Evolutionary conservation across 2,329 filamentous ascomycete species (phyloP).

Genomic region (Colletotrichum orchidophilum): DNA sequence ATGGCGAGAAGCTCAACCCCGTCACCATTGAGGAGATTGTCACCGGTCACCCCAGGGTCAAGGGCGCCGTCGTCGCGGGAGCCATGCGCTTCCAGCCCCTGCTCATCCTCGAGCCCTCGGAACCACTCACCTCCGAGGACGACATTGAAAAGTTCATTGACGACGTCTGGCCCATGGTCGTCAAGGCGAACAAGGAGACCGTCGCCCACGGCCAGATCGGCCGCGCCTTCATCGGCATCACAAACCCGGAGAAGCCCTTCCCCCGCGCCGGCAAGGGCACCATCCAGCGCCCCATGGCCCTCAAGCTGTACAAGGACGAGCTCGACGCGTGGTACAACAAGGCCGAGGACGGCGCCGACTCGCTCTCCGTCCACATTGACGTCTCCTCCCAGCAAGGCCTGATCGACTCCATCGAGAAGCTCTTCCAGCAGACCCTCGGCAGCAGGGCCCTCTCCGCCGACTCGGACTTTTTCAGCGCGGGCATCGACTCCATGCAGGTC

Average conservation of each 20-base stretch:
- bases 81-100: constrained; percentile 55
- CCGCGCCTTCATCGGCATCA: constrained; percentile 49
- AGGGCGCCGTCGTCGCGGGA: constrained; percentile 57
- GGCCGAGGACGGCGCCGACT: constrained; percentile 48
- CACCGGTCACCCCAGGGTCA: constrained; percentile 48
- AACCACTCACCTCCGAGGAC: constrained; percentile 40
- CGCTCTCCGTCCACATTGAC: constrained; percentile 54
- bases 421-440: constrained; percentile 35
- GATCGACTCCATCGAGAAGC: constrained; percentile 37
- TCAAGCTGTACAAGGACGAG: constrained; percentile 53
- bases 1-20: constrained; percentile 60
- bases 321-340: constrained; percentile 52
- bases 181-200: constrained; percentile 51
- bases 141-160: constrained; percentile 47
- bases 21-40: constrained; percentile 54
- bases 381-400: constrained; percentile 37
- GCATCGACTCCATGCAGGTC: constrained; percentile 52
- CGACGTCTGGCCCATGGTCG: constrained; percentile 53
- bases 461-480: constrained; percentile 49
- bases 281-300: constrained; percentile 49
- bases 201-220: constrained; percentile 55
- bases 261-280: constrained; percentile 56
- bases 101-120: constrained; percentile 55
- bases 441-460: constrained; percentile 37
- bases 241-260: constrained; percentile 53